Conservation (phyloP, 768 basidiomycete species). For the Russula olivacea region DNA sequence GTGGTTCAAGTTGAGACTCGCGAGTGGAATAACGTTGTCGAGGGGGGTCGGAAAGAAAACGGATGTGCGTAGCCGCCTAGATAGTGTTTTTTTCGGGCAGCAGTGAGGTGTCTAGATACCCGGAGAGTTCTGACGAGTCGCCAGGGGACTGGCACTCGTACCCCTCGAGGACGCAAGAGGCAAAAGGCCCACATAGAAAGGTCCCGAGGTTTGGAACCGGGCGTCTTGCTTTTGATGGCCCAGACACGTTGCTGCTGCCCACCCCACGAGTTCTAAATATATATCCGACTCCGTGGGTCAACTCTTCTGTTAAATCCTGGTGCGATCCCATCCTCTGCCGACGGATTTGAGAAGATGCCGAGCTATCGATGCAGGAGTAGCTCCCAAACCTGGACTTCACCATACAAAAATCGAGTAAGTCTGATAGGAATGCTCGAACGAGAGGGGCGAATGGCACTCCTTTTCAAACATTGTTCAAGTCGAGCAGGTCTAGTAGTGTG, state of each 20-base stretch:
- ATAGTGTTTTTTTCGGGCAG: not conserved
- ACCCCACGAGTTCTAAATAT: slow-evolving; percentile 5
- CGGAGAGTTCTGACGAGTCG: slow-evolving; percentile 19
- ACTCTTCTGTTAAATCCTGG: too few relatives aligned
- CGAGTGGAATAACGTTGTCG: not conserved
- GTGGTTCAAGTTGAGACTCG: not conserved
- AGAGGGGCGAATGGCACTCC: too few relatives aligned
- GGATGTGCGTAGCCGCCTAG: too few relatives aligned
- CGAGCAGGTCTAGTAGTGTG: not conserved
- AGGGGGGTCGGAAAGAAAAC: not conserved
- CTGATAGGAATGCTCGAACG: too few relatives aligned
- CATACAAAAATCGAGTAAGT: too few relatives aligned
- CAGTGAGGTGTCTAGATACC: slow-evolving; percentile 12
- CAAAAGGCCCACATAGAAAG: slow-evolving; percentile 10
- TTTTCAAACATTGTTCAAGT: not conserved
- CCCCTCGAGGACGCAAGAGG: slow-evolving; percentile 16
- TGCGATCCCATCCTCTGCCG: too few relatives aligned
- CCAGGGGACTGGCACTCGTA: slow-evolving; percentile 19
- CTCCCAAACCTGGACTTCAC: too few relatives aligned
- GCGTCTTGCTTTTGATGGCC: slow-evolving; percentile 17
- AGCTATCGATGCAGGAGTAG: too few relatives aligned
- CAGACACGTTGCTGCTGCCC: slow-evolving; percentile 13
- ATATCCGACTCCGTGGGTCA: not conserved
- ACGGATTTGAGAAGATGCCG: too few relatives aligned
- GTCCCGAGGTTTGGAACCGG: slow-evolving; percentile 21